A percentile compares a stretch with the other conserved stretches of the same genome.
phyloP scores from a whole-genome alignment of 805 yeast species.

The Cyberlindnera mycetangii region DNA sequence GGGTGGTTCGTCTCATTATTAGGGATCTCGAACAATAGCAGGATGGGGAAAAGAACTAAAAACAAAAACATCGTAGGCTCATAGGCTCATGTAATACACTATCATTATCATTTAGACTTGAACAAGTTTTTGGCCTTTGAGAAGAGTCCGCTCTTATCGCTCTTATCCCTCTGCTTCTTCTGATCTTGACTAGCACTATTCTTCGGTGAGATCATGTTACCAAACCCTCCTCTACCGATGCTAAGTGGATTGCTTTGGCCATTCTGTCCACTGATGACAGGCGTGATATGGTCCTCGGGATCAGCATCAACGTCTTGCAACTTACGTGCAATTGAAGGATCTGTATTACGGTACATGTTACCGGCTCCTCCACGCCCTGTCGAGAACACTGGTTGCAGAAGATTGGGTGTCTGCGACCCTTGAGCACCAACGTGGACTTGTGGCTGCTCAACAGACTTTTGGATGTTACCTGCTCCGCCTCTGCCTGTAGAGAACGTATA shows the following conservation, averaged over 20 bases:
- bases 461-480: slow-evolving; percentile 76
- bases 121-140: slow-evolving; percentile 45
- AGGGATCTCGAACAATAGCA: no score
- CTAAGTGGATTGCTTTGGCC: slow-evolving; percentile 28
- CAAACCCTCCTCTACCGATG: slow-evolving; percentile 67
- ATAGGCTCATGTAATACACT: slow-evolving; percentile 8
- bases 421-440: slow-evolving; percentile 55
- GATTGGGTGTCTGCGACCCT: slow-evolving; percentile 60
- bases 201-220: slow-evolving; percentile 48
- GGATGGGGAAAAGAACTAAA: neutral
- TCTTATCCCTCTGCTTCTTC: slow-evolving; percentile 21
- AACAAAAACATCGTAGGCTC: neutral
- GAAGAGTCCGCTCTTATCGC: slow-evolving; percentile 35
- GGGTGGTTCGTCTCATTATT: no score
- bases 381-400: slow-evolving; percentile 52
- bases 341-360: slow-evolving; percentile 62
- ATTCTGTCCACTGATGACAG: slow-evolving; percentile 37
- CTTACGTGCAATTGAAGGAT: slow-evolving; percentile 54
- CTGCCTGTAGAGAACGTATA: slow-evolving; percentile 66
- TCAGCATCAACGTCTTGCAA: slow-evolving; percentile 63
- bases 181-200: slow-evolving; percentile 26
- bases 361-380: slow-evolving; percentile 84
- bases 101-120: slow-evolving; percentile 22
- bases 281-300: slow-evolving; percentile 37
- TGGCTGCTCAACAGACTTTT: slow-evolving; percentile 40